These are phyloP conservation scores for Plasmopara muralis DNA, from an alignment of 352 stramenopile genomes.

Conservation along the genomic window DNA sequence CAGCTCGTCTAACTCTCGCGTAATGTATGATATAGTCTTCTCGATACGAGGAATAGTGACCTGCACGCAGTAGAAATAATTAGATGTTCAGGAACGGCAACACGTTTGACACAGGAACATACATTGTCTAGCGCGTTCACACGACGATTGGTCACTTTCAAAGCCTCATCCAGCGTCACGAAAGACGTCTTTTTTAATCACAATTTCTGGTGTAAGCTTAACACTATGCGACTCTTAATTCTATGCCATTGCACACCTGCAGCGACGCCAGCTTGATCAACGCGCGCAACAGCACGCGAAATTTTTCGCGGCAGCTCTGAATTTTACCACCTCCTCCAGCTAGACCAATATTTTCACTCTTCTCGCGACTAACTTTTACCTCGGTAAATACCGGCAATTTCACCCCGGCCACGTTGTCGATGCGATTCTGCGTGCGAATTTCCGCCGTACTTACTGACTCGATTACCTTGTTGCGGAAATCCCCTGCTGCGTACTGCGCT, in stretches of 20 bases:
- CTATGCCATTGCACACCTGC: conserved; percentile 28
- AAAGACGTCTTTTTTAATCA: conserved; percentile 94
- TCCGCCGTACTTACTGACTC: conserved; percentile 94
- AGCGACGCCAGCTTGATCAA: conserved; percentile 87
- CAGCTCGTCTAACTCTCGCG: conserved; percentile 96
- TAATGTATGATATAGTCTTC: conserved; percentile 96
- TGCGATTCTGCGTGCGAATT: conserved; percentile 94
- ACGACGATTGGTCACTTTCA: conserved; percentile 98
- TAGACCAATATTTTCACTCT: conserved; percentile 93
- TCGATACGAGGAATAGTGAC: conserved; percentile 99
- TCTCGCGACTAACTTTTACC: conserved; percentile 92
- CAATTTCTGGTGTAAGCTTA: conserved; percentile 7
- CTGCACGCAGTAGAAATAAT: conserved; percentile 14
- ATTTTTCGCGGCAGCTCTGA: conserved; percentile 89
- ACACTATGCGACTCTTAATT: neutral
- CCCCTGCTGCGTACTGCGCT: conserved; percentile 96
- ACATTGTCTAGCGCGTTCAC: conserved; percentile 99
- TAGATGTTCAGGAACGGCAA: conserved; percentile 1
- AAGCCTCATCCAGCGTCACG: conserved; percentile 97
- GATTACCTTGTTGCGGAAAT: conserved; percentile 96
- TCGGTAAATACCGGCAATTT: conserved; percentile 98
- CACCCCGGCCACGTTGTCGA: conserved; percentile 99
- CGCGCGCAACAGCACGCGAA: conserved; percentile 70
- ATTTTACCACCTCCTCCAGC: conserved; percentile 97
- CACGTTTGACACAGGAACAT: conserved; percentile 8